Base-by-base conservation (phyloP, 345 rosid genomes). In the Eucalyptus curtisii region DNA sequence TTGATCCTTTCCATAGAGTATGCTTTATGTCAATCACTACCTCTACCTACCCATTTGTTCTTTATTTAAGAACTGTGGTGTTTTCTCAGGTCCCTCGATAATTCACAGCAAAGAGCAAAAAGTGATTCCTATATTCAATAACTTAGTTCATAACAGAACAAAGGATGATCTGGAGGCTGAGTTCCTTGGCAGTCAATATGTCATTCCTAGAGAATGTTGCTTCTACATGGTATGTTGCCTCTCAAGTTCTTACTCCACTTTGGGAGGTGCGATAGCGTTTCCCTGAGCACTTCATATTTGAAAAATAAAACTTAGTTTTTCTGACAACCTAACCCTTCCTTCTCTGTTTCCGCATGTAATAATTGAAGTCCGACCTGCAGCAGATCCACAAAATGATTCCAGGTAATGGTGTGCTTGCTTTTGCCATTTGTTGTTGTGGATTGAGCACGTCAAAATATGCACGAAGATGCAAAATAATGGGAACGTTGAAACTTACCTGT, bases 331-430 rank as follows among this genome's bases (percentile, higher is more conserved):
- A 68, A 47, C 42, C 48, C 64, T 87, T 79, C 47, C 37, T 88
- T 89, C 86, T 89, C 86, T 86, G 45, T 88, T 91, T 66, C 15
- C 15, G 87, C 90, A 68, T 87, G 89, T 44, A 76, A 13, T 33
- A 42, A 55, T 89, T 90, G 91, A 94, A 96, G 99, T 97, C 99
- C 64, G 97, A 95, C 91, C 91, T 97, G 94, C 93, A 87, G 91
- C 97, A 95, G 93, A 93, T 97, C 93, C 97, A 91, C 92, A 93
- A 91, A 93, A 94, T 96, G 79, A 87, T 96, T 90, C 97, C 97
- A 88, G 99, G 98, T 96, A 97, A 95, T 90, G 86, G 71, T 27
- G 2, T 76, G 82, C 61, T 86, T 86, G 87, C 47, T 86, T 86
- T 61, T 42, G 61, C 14, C 33, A 52, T 52, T 31, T 61, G 17